These are phyloP conservation scores for Remersonia thermophila DNA, from an alignment of 2,329 filamentous ascomycete species.

Conservation along the genomic window DNA sequence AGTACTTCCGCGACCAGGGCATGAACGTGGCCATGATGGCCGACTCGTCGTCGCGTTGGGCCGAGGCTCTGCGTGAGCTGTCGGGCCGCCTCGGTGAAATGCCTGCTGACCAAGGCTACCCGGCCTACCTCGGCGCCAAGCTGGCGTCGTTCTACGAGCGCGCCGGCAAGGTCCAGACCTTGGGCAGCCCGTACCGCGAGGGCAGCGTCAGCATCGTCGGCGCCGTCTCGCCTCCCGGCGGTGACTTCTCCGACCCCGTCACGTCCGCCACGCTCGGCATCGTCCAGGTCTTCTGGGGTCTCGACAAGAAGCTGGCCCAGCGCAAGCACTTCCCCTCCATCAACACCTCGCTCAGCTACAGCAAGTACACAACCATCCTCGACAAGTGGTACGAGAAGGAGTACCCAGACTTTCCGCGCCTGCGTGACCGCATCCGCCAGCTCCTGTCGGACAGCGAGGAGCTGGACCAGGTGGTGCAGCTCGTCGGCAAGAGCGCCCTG, in stretches of 20 bases:
- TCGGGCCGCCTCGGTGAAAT: conserved; percentile 98
- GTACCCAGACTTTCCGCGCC: conserved; percentile 82
- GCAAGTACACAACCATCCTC: conserved; percentile 81
- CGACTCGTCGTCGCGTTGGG: conserved; percentile 95
- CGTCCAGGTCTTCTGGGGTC: conserved; percentile 98
- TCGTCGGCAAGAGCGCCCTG: conserved; percentile 92
- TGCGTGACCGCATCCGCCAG: conserved; percentile 87
- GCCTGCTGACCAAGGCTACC: conserved; percentile 99
- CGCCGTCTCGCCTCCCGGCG: conserved; percentile 91
- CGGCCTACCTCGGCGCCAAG: conserved; percentile 91
- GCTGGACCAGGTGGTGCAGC: conserved; percentile 94
- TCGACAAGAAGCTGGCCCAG: conserved; percentile 98
- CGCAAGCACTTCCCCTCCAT: conserved; percentile 98
- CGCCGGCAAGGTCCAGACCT: conserved; percentile 72
- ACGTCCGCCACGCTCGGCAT: conserved; percentile 89
- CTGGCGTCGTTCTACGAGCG: conserved; percentile 98
- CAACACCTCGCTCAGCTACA: conserved; percentile 90
- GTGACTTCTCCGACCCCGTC: conserved; percentile 98
- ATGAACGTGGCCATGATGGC: conserved; percentile 99
- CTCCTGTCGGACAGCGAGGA: conserved; percentile 92
- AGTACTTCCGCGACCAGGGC: conserved; percentile 95
- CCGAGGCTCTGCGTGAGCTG: conserved; percentile 95
- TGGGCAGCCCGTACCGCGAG: conserved; percentile 78
- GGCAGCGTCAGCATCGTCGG: conserved; percentile 97
- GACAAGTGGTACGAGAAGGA: conserved; percentile 93